Base-by-base conservation (phyloP, 768 basidiomycete genomes). In the Mycena venus region DNA sequence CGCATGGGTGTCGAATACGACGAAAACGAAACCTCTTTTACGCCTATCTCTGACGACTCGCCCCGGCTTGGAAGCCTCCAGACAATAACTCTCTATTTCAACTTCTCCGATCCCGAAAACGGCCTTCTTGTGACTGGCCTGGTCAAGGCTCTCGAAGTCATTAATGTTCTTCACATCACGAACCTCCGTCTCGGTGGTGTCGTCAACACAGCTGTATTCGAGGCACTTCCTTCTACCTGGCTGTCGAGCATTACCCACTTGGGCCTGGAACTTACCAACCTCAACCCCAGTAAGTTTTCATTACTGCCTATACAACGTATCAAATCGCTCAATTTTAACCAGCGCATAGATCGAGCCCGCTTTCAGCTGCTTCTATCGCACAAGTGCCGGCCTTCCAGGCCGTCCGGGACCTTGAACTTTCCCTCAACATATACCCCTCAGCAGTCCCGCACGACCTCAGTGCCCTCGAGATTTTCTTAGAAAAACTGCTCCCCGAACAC, bases 121-220 rank as follows among this genome's bases (percentile, higher is more conserved):
- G 64, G 58, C 36, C 12, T 8, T 27, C 27, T 72, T 14, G 9
- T 72, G 31, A 53, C 44, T 31, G 32, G 32, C 12, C 8, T 67
- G 38, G 5, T 32, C 15, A 23, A 31, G 4, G 61, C 32, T 8
- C 55, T 72, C 3, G 21, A 66, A 58, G 29, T 10, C n/a, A 44
- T 65, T 25, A 14, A 55, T 3, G 29, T 61, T 36, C 60, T 59
- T 1, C 49, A 55, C 42, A 61, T 73, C 34, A 56, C 36, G n/a
- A 51, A 67, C 32, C 59, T 73, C 40, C 66, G 72, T 29, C 72
- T 73, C 19, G 72, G 72, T 9, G 65, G 72, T 4, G 38, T 62
- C n/a, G n/a, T 67, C 36, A 49, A 53, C 15, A 9, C 10, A 25
- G 32, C 59, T 19, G 34, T 73, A 2, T 19, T 73, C 38, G 49